Conservation (phyloP, 1,284 basidiomycete species). For the Leccinum angustisporum region DNA sequence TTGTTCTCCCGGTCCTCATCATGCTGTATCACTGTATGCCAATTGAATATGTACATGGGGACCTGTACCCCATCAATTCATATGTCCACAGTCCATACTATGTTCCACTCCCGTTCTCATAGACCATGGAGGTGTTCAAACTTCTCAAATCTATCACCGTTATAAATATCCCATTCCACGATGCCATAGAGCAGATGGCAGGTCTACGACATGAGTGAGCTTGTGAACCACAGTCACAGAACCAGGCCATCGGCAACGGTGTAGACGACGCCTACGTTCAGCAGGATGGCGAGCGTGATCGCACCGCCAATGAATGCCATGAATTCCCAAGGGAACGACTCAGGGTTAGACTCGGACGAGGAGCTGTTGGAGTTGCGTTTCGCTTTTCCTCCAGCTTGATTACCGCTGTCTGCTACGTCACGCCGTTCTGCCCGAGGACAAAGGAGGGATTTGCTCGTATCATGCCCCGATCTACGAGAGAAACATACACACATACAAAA, state of each 20-base stretch:
- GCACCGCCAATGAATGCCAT: neutral
- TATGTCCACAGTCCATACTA: neutral
- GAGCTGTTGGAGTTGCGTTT: neutral
- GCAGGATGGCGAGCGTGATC: neutral
- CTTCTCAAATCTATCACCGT: constrained; percentile 73
- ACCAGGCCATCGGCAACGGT: too few species aligned
- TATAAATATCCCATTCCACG: constrained; percentile 74
- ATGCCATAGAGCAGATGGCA: constrained; percentile 61
- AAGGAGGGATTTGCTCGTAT: too few species aligned
- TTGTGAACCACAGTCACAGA: neutral
- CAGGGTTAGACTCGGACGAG: too few species aligned
- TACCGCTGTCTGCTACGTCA: too few species aligned
- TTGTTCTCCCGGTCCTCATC: neutral
- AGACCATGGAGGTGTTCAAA: constrained; percentile 70
- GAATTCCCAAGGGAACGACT: neutral
- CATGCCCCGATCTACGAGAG: too few species aligned
- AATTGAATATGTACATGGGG: neutral
- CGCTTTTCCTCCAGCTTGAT: too few species aligned
- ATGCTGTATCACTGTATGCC: neutral
- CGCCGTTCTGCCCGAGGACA: too few species aligned
- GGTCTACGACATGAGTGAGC: neutral
- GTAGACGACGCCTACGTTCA: neutral
- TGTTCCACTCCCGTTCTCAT: constrained; percentile 40
- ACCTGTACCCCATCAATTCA: neutral
- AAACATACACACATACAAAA: too few species aligned